Base-by-base conservation (phyloP, 495 filamentous ascomycete species). In the Penicillium chermesinum region DNA sequence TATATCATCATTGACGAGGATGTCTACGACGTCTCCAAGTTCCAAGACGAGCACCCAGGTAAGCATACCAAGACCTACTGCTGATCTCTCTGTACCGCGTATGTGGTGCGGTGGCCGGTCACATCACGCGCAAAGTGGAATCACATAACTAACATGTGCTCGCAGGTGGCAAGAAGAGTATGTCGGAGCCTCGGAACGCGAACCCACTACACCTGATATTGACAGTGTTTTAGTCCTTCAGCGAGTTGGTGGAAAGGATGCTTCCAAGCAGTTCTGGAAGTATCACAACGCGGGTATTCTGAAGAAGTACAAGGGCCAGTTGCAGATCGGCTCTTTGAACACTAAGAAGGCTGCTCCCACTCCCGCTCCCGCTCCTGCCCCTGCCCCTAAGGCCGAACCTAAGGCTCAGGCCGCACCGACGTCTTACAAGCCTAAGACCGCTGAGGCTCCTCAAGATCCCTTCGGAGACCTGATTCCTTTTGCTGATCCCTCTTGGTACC, bases 231-330 rank as follows among this genome's bases (percentile, higher is more conserved):
- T 56, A 86, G 83, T 99, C 66, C 83, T 99, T 45, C 83, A 88
- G 57, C 76, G 91, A 48, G 90, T 97, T 13, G 93, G 83, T 38
- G 93, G 93, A 56, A 99, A 97, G 66, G 94, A 99, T 57, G 93
- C 93, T 14, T 91, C 88, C 19, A 91, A 94, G 69, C 94, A 95
- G 64, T 99, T 99, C 75, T 99, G 93, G 93, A 99, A 97, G 71
- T 97, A 98, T 67, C 93, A 98, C 77, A 98, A 96, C 59, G 82
- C 86, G 57, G 80, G 85, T 44, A 89, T 97, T 53, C 77, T 97
- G 56, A 97, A 96, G 74, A 98, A 97, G 67, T 96, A 90, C 77
- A 85, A 93, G 72, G 69, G 79, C 20, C 76, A 88, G 64, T 80
- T 99, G 41, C 86, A 90, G 62, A 78, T 99, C 58, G 93, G 93